A percentile compares a stretch with the other conserved stretches of the same genome.
Evolutionary conservation across 2,329 filamentous ascomycete species (phyloP).

Genomic region (Coleophoma cylindrospora): DNA sequence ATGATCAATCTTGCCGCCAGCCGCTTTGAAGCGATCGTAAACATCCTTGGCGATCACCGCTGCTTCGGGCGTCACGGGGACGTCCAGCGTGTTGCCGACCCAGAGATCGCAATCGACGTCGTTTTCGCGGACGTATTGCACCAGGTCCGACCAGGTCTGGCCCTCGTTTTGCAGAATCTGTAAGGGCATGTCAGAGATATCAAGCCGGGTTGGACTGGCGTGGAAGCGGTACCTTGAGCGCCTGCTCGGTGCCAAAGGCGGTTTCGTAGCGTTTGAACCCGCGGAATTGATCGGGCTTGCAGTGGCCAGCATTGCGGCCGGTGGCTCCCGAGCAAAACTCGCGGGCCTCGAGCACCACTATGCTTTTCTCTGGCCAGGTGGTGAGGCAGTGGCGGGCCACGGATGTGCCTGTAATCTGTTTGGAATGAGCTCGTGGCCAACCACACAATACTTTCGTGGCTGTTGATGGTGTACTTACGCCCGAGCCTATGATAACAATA

Average conservation of each 20-base stretch:
- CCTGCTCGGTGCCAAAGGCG: slow-evolving; percentile 27
- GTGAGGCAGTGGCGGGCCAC: slow-evolving; percentile 7
- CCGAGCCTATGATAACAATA: slow-evolving; percentile 31
- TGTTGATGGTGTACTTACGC: slow-evolving; percentile 7
- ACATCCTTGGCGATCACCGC: slow-evolving; percentile 2
- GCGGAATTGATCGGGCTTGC: slow-evolving; percentile 34
- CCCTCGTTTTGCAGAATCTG: slow-evolving; percentile 10
- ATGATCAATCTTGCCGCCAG: slow-evolving; percentile 10
- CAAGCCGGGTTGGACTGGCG: not conserved
- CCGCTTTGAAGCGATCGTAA: slow-evolving; percentile 4
- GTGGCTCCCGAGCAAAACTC: slow-evolving; percentile 26
- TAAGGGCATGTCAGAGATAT: not conserved
- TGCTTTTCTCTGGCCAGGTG: slow-evolving; percentile 22
- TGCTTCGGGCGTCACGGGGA: slow-evolving; percentile 9
- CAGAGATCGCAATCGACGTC: slow-evolving; percentile 14
- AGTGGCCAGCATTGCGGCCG: slow-evolving; percentile 36
- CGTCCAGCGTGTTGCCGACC: slow-evolving; percentile 15
- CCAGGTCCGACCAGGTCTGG: slow-evolving; percentile 10
- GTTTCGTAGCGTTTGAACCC: slow-evolving; percentile 24
- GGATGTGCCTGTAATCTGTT: slow-evolving; percentile 1
- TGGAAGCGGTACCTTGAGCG: slow-evolving; percentile 23
- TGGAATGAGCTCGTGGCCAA: not conserved
- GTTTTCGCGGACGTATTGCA: slow-evolving; percentile 9
- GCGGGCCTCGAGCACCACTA: slow-evolving; percentile 33
- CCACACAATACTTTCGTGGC: not conserved